phyloP scores from a whole-genome alignment of 805 yeast genomes.

The Lachancea nothofagi region DNA sequence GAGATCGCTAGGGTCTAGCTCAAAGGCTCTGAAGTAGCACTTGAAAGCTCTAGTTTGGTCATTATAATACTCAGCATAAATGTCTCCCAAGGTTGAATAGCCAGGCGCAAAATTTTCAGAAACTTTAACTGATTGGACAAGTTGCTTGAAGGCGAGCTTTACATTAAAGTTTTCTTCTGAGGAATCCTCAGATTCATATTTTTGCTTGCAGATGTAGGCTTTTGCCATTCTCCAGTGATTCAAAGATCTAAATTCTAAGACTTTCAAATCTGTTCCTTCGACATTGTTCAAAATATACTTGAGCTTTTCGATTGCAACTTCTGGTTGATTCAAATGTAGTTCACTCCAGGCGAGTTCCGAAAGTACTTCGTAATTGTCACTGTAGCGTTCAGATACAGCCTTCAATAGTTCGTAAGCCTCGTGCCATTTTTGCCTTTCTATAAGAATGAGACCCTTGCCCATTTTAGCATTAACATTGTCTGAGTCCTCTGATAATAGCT shows the following conservation, averaged over 20 bases:
- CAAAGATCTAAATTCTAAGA: constrained; percentile 52
- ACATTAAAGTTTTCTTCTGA: too few species aligned
- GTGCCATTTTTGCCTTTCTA: constrained; percentile 54
- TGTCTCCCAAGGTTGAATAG: constrained; percentile 71
- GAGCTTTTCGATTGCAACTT: constrained; percentile 36
- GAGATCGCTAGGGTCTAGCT: constrained; percentile 70
- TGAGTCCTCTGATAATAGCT: constrained; percentile 44
- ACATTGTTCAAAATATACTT: constrained; percentile 29
- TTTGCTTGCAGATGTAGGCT: constrained; percentile 41
- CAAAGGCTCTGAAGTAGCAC: constrained; percentile 86
- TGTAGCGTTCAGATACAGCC: constrained; percentile 43
- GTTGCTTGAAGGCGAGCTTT: constrained; percentile 49
- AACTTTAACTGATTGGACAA: constrained; percentile 58
- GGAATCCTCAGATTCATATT: constrained; percentile 20
- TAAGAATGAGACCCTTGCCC: constrained; percentile 75
- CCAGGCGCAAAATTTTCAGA: constrained; percentile 68
- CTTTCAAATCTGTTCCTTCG: constrained; percentile 46
- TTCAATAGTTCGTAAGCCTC: constrained; percentile 51
- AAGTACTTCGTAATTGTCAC: constrained; percentile 54
- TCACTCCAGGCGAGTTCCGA: constrained; percentile 78
- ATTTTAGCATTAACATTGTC: constrained; percentile 56
- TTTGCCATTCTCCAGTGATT: constrained; percentile 71
- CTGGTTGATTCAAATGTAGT: constrained; percentile 49
- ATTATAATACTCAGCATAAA: constrained; percentile 53
- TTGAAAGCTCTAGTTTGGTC: constrained; percentile 71